These are phyloP conservation scores for Platanthera guangdongensis DNA, from an alignment of 106 monocot species.

Conservation along the genomic window DNA sequence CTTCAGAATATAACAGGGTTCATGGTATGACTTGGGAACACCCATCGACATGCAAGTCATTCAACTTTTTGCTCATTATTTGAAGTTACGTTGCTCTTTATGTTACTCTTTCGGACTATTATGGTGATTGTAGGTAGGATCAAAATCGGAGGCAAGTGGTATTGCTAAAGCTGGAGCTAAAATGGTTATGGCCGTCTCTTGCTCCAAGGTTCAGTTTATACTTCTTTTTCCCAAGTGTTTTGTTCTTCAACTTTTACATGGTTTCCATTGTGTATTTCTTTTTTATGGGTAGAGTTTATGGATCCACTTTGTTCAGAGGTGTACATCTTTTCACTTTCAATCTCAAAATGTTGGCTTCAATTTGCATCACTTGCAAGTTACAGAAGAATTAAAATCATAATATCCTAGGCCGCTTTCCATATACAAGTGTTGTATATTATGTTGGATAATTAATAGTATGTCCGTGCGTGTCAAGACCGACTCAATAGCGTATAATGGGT, in stretches of 20 bases:
- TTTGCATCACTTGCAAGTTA: too few species aligned
- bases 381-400: neutral
- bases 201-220: slow-evolving; percentile 58
- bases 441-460: too few species aligned
- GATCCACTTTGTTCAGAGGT: neutral
- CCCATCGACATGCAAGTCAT: neutral
- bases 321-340: neutral
- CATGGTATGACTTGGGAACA: slow-evolving; percentile 58
- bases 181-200: slow-evolving; percentile 99
- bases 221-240: neutral
- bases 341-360: neutral
- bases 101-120: neutral
- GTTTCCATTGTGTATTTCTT: neutral
- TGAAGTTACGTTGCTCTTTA: neutral
- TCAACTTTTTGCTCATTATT: neutral
- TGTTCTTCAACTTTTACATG: neutral
- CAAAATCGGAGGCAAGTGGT: slow-evolving; percentile 89
- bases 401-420: neutral
- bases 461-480: too few species aligned
- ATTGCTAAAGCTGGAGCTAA: slow-evolving; percentile 99
- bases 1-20: slow-evolving; percentile 98
- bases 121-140: slow-evolving; percentile 61
- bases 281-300: neutral
- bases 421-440: too few species aligned
- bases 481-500: too few species aligned